Evolutionary conservation across 2,329 filamentous ascomycete species (phyloP), one percentile per base, ranked within the genome.

Genomic region (Cladobotryum mycophilum): DNA sequence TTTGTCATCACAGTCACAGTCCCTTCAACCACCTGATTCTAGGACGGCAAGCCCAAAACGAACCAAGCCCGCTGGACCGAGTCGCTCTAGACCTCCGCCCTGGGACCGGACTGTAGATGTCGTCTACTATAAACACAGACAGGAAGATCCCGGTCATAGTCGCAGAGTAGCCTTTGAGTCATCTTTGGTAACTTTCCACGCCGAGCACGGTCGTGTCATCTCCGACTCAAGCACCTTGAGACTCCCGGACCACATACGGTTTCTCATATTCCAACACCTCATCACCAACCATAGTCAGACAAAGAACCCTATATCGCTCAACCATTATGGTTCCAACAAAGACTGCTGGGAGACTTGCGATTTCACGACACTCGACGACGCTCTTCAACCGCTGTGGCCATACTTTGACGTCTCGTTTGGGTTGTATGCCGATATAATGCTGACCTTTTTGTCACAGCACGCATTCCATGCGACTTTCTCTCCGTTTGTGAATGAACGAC

Each of bases 381-480:
- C 64, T 1, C 56, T 70, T 1, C 18, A 45, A 0, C 55, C 57
- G 1, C 45, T 71, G 5, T 35, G 48, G 1, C 25, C 53, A 0
- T 70, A 64, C 36, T 47, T 67, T 0, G 46, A 51, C n/a, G 64
- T 67, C 6, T 70, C 62, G 11, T 68, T 66, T 18, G 61, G 53
- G 4, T 63, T 74, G 49, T 64, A 67, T 6, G 63, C 67, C 4
- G 69, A 73, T 36, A 20, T 73, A 1, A 56, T 74, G 30, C 53
- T 68, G 2, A 49, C 66, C 0, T 55, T 74, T 2, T 63, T 75
- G 6, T 59, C 64, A 18, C 57, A 57, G 3, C 58, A 64, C 15
- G 59, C 55, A 9, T 70, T 75, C 20, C 72, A 75, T 49, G 60
- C 67, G 18, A 63, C 68, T 1, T 64, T 68, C 15, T 70, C 70